Base-by-base conservation (phyloP, 2,329 filamentous ascomycete species). In the Epichloe scottii region DNA sequence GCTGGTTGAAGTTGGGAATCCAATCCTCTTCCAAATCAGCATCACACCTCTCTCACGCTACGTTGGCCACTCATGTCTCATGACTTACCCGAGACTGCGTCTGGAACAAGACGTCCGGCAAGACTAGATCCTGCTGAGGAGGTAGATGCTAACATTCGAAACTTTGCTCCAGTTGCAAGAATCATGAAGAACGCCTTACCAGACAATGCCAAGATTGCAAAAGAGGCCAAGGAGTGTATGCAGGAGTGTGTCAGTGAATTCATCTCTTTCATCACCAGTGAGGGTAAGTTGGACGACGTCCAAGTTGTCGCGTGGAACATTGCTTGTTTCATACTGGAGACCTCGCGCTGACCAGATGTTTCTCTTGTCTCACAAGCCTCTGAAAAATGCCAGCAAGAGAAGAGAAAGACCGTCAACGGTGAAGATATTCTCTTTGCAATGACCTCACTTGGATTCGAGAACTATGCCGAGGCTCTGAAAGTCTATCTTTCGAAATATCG, bases 211-310 rank as follows among this genome's bases (percentile, higher is more conserved):
- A 98, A 98, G 72, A 98, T 98, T 55, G 90, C 90, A 54, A 98
- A 98, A 67, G 93, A 98, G 67, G 93, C 93, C 51, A 98, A 98
- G 70, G 93, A 98, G 68, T 98, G 93, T 72, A 97, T 98, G 93
- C 93, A 98, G 70, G 93, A 98, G 70, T 98, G 93, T 66, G 93
- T 98, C 53, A 96, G 90, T 82, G 93, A 98, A 72, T 98, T 98
- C 70, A 98, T 98, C 74, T 95, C 89, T 6, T 98, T 98, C 76
- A 97, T 98, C 66, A 98, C 93, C 37, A 97, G 91, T 68, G 93
- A 98, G 78, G 93, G 93, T 95, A 69, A 65, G 85, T 73, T 48
- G 34, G 17, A 38, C 17, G 4, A 17, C 23, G 23, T 19, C 34
- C 21, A 11, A 26, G 15, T 46, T n/a, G 5, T 46, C 37, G 33